Percentiles rank a stretch among this genome's conserved stretches.
Conservation (phyloP, 768 basidiomycete genomes). For the Suillus americanus region DNA sequence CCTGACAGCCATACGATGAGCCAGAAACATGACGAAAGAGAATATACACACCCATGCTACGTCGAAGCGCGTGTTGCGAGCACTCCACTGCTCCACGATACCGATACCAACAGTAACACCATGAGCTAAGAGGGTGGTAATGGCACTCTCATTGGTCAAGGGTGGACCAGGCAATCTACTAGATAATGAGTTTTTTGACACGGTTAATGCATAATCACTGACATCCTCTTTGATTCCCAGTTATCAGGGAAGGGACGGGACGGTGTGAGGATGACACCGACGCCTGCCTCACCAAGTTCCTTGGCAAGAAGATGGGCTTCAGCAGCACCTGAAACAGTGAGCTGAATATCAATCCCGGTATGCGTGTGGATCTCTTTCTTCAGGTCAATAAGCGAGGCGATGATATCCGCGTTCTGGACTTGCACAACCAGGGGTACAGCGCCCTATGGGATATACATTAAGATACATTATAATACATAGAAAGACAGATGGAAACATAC, state of each 20-base stretch:
- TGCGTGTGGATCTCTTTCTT: conserved; percentile 60
- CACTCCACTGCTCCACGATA: conserved; percentile 64
- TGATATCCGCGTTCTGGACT: conserved; percentile 76
- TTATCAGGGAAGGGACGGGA: conserved; percentile 66
- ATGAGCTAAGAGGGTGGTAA: conserved; percentile 60
- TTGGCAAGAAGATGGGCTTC: conserved; percentile 75
- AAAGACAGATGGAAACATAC: conserved; percentile 28
- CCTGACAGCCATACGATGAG: conserved; percentile 23
- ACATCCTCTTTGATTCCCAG: conserved; percentile 61
- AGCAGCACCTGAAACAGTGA: conserved; percentile 65
- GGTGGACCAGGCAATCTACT: conserved; percentile 31
- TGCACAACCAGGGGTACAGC: conserved; percentile 73
- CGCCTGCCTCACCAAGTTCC: conserved; percentile 61
- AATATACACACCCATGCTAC: conserved; percentile 67
- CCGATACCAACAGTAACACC: conserved; percentile 76
- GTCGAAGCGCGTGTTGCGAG: conserved; percentile 79
- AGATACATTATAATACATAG: not conserved
- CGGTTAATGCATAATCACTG: conserved; percentile 2
- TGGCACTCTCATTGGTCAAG: conserved; percentile 44
- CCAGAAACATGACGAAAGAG: conserved; percentile 24
- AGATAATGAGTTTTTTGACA: conserved; percentile 8
- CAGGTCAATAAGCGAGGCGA: conserved; percentile 71
- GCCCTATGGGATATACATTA: conserved; percentile 42
- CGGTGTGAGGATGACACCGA: conserved; percentile 72
- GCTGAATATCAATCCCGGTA: conserved; percentile 42